phyloP scores from a whole-genome alignment of 768 basidiomycete species.

The Podaxis sp. region DNA sequence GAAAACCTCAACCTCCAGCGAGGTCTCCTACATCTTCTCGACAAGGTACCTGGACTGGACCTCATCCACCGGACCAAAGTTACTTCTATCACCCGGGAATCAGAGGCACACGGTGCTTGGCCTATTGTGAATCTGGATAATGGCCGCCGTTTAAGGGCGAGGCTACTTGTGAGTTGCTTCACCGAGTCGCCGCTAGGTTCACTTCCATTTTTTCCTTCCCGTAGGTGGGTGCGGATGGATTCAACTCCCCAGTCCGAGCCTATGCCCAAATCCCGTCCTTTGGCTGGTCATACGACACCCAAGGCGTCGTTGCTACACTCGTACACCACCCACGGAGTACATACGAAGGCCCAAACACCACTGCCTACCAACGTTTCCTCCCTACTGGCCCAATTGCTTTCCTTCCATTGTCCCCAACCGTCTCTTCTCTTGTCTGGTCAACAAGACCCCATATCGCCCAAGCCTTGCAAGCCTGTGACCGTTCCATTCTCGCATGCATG shows the following conservation, averaged over 20 bases:
- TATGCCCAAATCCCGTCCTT: conserved; percentile 85
- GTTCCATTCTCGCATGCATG: conserved; percentile 64
- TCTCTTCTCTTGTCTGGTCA: conserved; percentile 94
- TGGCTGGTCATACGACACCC: conserved; percentile 89
- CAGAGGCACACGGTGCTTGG: conserved; percentile 63
- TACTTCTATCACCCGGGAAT: conserved; percentile 57
- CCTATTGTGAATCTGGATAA: conserved; percentile 75
- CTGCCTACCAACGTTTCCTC: conserved; percentile 92
- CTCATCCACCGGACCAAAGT: conserved; percentile 78
- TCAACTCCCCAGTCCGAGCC: conserved; percentile 88
- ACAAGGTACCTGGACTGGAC: conserved; percentile 47
- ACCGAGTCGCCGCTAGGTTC: background rate
- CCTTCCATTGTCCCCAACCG: conserved; percentile 76
- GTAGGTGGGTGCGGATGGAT: conserved; percentile 93
- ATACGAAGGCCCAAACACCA: conserved; percentile 66
- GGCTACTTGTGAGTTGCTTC: conserved; percentile 61
- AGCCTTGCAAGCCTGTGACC: conserved; percentile 65
- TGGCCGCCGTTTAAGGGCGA: conserved; percentile 60
- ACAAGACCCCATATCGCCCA: conserved; percentile 74
- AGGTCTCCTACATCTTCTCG: conserved; percentile 69
- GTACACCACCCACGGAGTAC: conserved; percentile 63
- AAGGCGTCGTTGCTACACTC: conserved; percentile 89
- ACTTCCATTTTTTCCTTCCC: background rate
- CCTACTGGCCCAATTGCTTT: conserved; percentile 96
- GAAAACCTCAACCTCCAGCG: conserved; percentile 95